A percentile compares a stretch with the other conserved stretches of the same genome.
phyloP scores from a whole-genome alignment of 2,329 filamentous ascomycete genomes.

The Talaromyces sp. region DNA sequence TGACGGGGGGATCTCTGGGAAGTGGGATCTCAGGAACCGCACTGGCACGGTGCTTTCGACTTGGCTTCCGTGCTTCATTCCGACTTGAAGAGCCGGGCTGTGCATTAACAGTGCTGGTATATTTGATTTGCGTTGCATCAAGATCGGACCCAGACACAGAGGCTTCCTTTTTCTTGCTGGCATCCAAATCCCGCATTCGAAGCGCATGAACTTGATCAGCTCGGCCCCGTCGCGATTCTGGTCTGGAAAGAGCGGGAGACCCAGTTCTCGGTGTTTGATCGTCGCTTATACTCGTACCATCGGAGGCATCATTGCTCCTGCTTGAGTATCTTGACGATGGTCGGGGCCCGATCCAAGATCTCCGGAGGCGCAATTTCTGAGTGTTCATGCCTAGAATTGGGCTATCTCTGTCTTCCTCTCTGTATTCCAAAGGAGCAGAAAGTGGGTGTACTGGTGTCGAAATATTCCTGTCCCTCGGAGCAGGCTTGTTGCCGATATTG shows the following conservation, averaged over 20 bases:
- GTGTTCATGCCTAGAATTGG: constrained; percentile 12
- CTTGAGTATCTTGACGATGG: constrained; percentile 12
- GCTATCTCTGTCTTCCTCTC: constrained; percentile 11
- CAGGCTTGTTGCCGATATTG: not conserved
- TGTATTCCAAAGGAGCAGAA: constrained; percentile 7
- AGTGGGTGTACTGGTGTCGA: constrained; percentile 5
- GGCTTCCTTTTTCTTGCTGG: constrained; percentile 21
- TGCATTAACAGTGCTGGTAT: not conserved
- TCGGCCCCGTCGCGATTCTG: constrained; percentile 21
- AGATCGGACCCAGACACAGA: not conserved
- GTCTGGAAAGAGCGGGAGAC: constrained; percentile 14
- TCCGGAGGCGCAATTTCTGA: constrained; percentile 9
- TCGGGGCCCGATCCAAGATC: constrained; percentile 8
- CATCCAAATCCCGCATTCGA: constrained; percentile 28
- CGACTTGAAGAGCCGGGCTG: not conserved
- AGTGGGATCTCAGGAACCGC: constrained; percentile 22
- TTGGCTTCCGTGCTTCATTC: not conserved
- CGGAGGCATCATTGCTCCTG: constrained; percentile 13
- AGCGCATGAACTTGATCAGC: constrained; percentile 27
- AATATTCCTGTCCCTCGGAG: not conserved
- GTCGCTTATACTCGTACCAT: constrained; percentile 4
- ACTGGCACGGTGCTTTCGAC: constrained; percentile 10
- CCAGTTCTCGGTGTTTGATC: constrained; percentile 9
- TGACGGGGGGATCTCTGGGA: constrained; percentile 22
- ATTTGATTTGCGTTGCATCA: not conserved